Conservation (phyloP, 108 stramenopile species). For the Skeletonema marinoi region DNA sequence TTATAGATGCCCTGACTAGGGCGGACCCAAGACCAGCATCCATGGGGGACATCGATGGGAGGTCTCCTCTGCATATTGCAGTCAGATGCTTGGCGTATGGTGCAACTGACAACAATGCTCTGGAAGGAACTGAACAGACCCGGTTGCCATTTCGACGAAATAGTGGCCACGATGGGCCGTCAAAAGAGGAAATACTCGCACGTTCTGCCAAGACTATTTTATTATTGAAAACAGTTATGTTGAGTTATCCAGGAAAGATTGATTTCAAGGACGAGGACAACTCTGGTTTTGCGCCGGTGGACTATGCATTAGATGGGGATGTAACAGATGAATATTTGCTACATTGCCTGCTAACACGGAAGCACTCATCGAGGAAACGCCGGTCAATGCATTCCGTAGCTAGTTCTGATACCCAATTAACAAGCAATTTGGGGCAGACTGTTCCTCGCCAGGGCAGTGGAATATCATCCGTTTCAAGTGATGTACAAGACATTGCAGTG, state of each 20-base stretch:
- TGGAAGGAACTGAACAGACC: constrained; percentile 4
- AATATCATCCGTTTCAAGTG: background rate
- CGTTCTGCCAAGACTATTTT: constrained; percentile 1
- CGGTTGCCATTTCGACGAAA: background rate
- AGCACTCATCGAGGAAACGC: background rate
- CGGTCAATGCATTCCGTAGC: background rate
- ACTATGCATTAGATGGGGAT: constrained; percentile 37
- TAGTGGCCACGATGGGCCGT: background rate
- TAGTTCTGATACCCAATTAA: constrained; percentile 10
- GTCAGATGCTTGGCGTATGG: constrained; percentile 1
- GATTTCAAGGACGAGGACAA: constrained; percentile 45
- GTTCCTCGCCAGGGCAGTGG: background rate
- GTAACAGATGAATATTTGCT: constrained; percentile 12
- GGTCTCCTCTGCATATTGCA: constrained; percentile 38
- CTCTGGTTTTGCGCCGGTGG: constrained; percentile 30
- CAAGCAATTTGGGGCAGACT: background rate
- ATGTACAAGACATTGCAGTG: constrained; percentile 7
- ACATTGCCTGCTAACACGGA: constrained; percentile 17
- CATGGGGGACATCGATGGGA: constrained; percentile 22
- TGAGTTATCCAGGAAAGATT: constrained; percentile 34
- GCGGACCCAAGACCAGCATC: constrained; percentile 32
- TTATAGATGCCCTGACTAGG: constrained; percentile 32
- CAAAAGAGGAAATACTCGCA: constrained; percentile 2
- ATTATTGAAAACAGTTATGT: constrained; percentile 39
- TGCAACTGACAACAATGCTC: background rate